Percentiles rank a stretch among this genome's conserved stretches.
Evolutionary conservation across 2,329 filamentous ascomycete genomes (phyloP).

Genomic region (Stemphylium vesicarium): DNA sequence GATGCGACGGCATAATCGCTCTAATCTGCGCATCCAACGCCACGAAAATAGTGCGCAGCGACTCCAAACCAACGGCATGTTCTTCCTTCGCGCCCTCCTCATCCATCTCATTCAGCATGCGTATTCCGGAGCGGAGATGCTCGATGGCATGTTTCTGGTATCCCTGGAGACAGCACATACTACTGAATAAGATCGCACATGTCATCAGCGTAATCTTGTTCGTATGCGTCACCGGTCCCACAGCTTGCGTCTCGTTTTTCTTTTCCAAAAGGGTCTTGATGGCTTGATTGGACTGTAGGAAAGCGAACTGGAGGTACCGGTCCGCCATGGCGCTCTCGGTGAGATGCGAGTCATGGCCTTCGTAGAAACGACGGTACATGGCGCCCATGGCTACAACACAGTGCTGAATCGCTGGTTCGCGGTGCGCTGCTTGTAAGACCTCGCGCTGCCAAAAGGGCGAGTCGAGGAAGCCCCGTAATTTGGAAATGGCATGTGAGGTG

Average conservation of each 20-base stretch:
- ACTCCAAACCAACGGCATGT: conserved; percentile 36
- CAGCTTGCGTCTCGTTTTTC: conserved; percentile 1
- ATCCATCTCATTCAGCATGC: conserved; percentile 39
- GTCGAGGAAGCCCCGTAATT: conserved; percentile 39
- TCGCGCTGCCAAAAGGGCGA: conserved; percentile 42
- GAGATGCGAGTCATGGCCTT: conserved; percentile 25
- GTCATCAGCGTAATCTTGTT: conserved; percentile 42
- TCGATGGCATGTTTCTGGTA: conserved; percentile 36
- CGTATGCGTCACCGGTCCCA: background rate
- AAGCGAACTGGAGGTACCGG: conserved; percentile 37
- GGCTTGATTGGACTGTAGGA: conserved; percentile 40
- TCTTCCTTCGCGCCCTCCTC: conserved; percentile 4
- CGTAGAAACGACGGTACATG: conserved; percentile 41
- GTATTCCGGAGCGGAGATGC: conserved; percentile 41
- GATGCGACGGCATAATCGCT: conserved; percentile 32
- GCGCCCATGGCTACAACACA: conserved; percentile 40
- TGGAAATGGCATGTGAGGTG: conserved; percentile 29
- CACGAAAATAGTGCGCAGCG: conserved; percentile 38
- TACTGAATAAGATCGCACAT: conserved; percentile 40
- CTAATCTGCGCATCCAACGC: conserved; percentile 41
- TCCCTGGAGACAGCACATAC: conserved; percentile 42
- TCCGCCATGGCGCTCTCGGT: conserved; percentile 31
- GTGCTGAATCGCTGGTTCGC: conserved; percentile 38
- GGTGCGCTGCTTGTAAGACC: conserved; percentile 41
- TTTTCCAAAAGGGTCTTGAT: conserved; percentile 32